Conservation (phyloP, 371 early-diverging fungal species). For the Phascolomyces articulosus region DNA sequence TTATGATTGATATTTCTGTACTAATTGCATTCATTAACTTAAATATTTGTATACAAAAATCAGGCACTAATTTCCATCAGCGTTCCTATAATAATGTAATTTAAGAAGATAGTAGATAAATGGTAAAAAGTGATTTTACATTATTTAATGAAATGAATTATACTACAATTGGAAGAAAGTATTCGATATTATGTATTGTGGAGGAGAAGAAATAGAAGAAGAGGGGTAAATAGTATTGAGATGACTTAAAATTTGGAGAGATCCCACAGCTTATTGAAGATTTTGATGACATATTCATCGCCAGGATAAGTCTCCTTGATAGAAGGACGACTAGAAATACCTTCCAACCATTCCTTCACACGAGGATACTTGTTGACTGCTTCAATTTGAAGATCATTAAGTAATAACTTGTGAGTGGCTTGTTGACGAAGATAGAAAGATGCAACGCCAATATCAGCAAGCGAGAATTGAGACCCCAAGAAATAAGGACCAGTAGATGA, state of each 20-base stretch:
- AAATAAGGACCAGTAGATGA: constrained; percentile 64
- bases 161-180: no score
- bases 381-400: constrained; percentile 23
- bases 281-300: constrained; percentile 22
- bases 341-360: constrained; percentile 36
- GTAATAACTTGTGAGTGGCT: constrained; percentile 11
- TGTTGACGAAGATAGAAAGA: constrained; percentile 51
- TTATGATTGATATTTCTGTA: no score
- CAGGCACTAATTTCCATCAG: no score
- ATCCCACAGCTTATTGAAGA: constrained; percentile 2
- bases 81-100: no score
- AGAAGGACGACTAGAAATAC: constrained; percentile 26
- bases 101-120: no score
- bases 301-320: constrained; percentile 29
- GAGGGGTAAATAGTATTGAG: no score
- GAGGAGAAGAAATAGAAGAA: no score
- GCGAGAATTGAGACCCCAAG: constrained; percentile 56
- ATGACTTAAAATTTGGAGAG: not conserved
- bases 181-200: no score
- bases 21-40: no score
- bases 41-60: no score
- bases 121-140: no score
- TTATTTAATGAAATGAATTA: no score
- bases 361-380: constrained; percentile 27
- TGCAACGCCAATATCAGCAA: constrained; percentile 61